A percentile compares a stretch with the other conserved stretches of the same genome.
phyloP scores from a whole-genome alignment of 305 asterid species.

The Fraxinus latifolia region DNA sequence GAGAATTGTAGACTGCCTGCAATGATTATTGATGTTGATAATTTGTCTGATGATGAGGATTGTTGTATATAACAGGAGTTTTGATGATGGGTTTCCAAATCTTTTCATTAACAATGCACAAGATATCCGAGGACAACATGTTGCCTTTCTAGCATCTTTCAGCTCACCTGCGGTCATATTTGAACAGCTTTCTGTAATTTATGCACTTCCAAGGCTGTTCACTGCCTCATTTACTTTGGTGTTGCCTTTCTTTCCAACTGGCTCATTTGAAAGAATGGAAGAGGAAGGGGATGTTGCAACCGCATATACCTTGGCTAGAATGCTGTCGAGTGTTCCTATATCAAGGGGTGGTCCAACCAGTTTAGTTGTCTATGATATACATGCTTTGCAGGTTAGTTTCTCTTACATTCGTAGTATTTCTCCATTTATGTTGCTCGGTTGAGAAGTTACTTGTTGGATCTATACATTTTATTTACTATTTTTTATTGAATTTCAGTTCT shows the following conservation, averaged over 20 bases:
- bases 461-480: background rate
- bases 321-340: slow-evolving; percentile 83
- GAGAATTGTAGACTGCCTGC: background rate
- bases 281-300: slow-evolving; percentile 99
- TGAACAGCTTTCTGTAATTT: slow-evolving; percentile 95
- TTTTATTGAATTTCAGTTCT: background rate
- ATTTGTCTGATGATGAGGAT: slow-evolving; percentile 4
- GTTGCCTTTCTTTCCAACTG: slow-evolving; percentile 94
- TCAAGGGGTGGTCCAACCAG: slow-evolving; percentile 99
- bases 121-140: slow-evolving; percentile 85
- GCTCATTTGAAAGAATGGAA: slow-evolving; percentile 90
- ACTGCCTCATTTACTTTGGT: slow-evolving; percentile 85
- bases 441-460: background rate
- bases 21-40: background rate
- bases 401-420: background rate
- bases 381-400: slow-evolving; percentile 79
- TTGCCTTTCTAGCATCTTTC: slow-evolving; percentile 91
- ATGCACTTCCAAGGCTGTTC: slow-evolving; percentile 91
- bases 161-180: slow-evolving; percentile 91
- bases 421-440: background rate
- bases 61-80: slow-evolving; percentile 61
- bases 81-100: slow-evolving; percentile 93
- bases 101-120: slow-evolving; percentile 92
- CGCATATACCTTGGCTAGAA: slow-evolving; percentile 96
- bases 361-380: slow-evolving; percentile 88